Evolutionary conservation across 2,329 filamentous ascomycete genomes (phyloP), one percentile per base, ranked within the genome.

Genomic region (Clonostachys byssicola): DNA sequence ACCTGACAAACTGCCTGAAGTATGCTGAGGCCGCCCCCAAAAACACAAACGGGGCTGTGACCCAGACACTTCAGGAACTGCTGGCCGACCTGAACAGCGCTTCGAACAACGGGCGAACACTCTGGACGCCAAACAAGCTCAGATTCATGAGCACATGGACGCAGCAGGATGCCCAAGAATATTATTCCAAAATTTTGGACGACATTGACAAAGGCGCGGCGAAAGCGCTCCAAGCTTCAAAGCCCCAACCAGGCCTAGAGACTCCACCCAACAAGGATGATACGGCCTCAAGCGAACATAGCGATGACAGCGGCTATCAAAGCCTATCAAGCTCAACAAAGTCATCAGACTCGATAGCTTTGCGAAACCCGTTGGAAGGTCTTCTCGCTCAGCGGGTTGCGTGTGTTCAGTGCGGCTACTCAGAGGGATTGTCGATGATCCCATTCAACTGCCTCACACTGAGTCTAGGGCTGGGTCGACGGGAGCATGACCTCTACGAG

Each of bases 141-240:
- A 96, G 96, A 66, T 92, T 85, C 10, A 95, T 97, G 86, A 92
- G 86, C 65, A 96, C 89, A 33, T 95, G 88, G 81, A 88, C 95
- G 56, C 94, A 97, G 62, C 94, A 99, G 66, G 94, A 99, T 67
- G 94, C 94, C 6, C 94, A 97, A 62, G 94, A 99, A 65, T 99
- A 97, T 64, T 96, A 89, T 58, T 92, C 90, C 14, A 95, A 92
- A 59, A 77, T 99, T 13, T 67, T 96, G 43, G 90, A 92, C 54
- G 85, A 92, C 56, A 74, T 96, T 30, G 89, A 96, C 58, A 86
- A 86, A 58, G 89, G 95, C 60, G 74, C 89, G 39, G 70, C 73
- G 17, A 78, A 75, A 54, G 75, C 75, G 42, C 58, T 65, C 16
- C 57, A 63, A 6, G 53, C 49, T 18, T 46, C 48, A 12, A 58